phyloP scores from a whole-genome alignment of 1,284 basidiomycete genomes.

The Tremellales sp. region DNA sequence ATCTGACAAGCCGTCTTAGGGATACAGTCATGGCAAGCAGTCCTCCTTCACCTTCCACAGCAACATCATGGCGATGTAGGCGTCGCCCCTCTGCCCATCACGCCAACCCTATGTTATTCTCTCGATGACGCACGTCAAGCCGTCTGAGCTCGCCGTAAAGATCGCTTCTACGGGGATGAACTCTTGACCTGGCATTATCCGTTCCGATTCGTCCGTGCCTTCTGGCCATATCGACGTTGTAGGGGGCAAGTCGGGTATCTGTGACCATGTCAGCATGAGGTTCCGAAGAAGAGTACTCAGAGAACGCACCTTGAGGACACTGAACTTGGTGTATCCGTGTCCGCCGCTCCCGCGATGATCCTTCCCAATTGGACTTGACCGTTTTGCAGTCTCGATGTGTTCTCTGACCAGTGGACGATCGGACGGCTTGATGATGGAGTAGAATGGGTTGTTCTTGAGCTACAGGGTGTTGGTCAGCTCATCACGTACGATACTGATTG shows the following conservation, averaged over 20 bases:
- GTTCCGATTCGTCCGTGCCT: slow-evolving; percentile 36
- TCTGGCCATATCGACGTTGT: slow-evolving; percentile 20
- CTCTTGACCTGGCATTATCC: slow-evolving; percentile 30
- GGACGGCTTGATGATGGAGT: slow-evolving; percentile 30
- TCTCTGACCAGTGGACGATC: slow-evolving; percentile 30
- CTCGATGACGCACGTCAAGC: slow-evolving; percentile 33
- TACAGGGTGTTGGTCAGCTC: slow-evolving; percentile 6
- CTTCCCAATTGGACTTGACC: slow-evolving; percentile 29
- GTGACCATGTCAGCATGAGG: neutral
- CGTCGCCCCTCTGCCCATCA: no score
- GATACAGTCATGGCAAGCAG: no score
- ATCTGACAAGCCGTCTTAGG: no score
- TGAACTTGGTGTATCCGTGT: slow-evolving; percentile 34
- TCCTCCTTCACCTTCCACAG: no score
- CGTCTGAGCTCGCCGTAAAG: slow-evolving; percentile 38
- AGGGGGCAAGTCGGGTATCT: slow-evolving; percentile 36
- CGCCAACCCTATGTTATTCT: no score
- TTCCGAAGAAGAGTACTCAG: neutral
- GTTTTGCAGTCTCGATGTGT: slow-evolving; percentile 37
- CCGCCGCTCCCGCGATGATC: slow-evolving; percentile 28
- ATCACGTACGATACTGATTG: neutral
- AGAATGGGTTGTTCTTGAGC: slow-evolving; percentile 32
- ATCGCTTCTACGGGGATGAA: slow-evolving; percentile 42
- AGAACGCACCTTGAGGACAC: slow-evolving; percentile 30
- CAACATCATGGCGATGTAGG: no score